phyloP scores from a whole-genome alignment of 257 asterid genomes.

The Solanum chilense region DNA sequence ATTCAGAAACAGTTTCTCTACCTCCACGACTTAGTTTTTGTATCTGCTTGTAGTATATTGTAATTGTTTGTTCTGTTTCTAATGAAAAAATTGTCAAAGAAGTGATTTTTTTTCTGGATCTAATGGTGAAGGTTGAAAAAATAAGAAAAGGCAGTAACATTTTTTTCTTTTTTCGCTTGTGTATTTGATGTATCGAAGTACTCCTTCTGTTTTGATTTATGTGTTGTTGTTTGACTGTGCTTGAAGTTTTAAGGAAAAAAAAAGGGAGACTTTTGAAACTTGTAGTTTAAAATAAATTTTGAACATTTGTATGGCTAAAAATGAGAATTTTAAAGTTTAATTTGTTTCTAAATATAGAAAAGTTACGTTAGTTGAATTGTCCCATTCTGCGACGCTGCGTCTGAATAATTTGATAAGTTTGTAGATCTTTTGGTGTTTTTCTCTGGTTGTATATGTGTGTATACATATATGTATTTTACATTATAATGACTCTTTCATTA shows the following conservation, averaged over 20 bases:
- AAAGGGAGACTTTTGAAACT: not conserved
- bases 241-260: not conserved
- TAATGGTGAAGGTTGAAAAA: not conserved
- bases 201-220: not conserved
- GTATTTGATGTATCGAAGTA: not conserved
- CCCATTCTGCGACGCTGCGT: not conserved
- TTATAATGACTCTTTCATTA: not conserved
- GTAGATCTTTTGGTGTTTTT: not conserved
- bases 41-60: not conserved
- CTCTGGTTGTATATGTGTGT: not conserved
- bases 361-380: not conserved
- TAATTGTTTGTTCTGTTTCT: not conserved
- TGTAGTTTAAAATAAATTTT: not conserved
- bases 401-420: not conserved
- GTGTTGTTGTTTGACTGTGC: not conserved
- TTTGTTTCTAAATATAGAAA: not conserved
- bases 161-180: not conserved
- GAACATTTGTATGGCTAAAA: not conserved
- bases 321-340: not conserved
- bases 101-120: not conserved
- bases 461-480: not conserved
- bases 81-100: not conserved
- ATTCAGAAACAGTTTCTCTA: not conserved
- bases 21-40: not conserved
- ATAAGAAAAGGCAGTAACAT: not conserved